Base-by-base conservation (phyloP, 257 asterid genomes). In the Gentiana dahurica region DNA sequence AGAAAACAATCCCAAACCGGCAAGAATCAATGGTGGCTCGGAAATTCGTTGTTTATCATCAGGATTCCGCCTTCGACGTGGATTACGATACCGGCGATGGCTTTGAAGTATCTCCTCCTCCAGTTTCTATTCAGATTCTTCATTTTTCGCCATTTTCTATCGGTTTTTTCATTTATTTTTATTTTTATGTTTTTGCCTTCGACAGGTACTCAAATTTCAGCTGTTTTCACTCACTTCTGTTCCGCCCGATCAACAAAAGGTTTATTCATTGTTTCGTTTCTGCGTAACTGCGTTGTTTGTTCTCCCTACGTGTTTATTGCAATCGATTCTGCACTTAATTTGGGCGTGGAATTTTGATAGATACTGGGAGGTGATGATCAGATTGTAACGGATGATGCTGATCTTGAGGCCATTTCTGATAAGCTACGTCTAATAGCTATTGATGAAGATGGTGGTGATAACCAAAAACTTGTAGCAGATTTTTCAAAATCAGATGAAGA, bases 201-300 rank as follows among this genome's bases (percentile, higher is more conserved):
- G 76, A 39, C 86, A 86, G 96, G 95, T 87, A 47, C 76, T 90
- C 71, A 70, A 90, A 54, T 82, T 80, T 77, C 96, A 90, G 87
- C 82, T 90, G 34, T 90, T 84, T 81, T 90, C 96, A 49, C 83
- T 90, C 61, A 87, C 98, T 47, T 84, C 85, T 15, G 62, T 90
- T 51, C 94, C 91, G 67, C 98, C 98, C 12, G 95, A 84, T 67
- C 87, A 82, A 45, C 98, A 90, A 65, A 84, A 87, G 94, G 96
- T 86, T 4, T 60, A 12, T 11, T 49, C 2, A 13, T 15, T 4
- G 38, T 4, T 8, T 11, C 33, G 6, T 24, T 32, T 53, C 11
- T 7, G 34, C 39, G 4, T 46, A 12, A 12, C 5, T 62, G 8
- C 34, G 32, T 34, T 11, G 5, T 33, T 33, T 11, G 12, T 46